Evolutionary conservation across 805 yeast species (phyloP), one percentile per base, ranked within the genome.

Genomic region (Yamadazyma nakazawae): DNA sequence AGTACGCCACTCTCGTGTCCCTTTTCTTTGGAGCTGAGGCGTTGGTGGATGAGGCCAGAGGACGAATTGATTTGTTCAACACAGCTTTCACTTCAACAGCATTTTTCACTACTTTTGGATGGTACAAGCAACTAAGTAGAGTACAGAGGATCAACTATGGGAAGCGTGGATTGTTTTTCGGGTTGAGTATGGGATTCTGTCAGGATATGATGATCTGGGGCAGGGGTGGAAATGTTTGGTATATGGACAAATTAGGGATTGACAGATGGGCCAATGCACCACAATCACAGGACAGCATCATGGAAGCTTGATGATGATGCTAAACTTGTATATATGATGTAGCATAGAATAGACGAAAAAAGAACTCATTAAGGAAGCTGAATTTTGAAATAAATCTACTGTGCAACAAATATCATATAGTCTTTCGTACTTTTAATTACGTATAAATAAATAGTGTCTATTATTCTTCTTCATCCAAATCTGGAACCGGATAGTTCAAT

Each of bases 401-500:
- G 24, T 21, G 7, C 7, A 21, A 21, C 6, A 21, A 21, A 21
- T 21, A 21, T 7, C 24, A 7, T 28, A 11, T 11, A 26, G 30
- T 11, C 11, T 28, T 28, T 12, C 9, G 32, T 28, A 28, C 4
- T 28, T 28, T 14, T 34, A 34, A 18, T 14, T 34, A 18, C 24
- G 6, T 16, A 6, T 16, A 34, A 40, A 31, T 40, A 17, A 11
- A 13, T 31, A 34, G 9, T 38, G 24, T 45, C 14, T 54, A 46
- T 13, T 54, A 46, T 14, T 57, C 59, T 44, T 66, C 68, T 11
- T 74, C 80, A 11, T 74, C 79, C 48, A 82, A 76, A 42, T 88
- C 95, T 0, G 86, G 88, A 4, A 90, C 68, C 0, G 97, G 96
- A 60, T 85, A 94, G 51, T 82, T 83, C 53, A 91, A 70, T 34